A percentile compares a stretch with the other conserved stretches of the same genome.
Conservation (phyloP, 2,329 filamentous ascomycete species). For the Xylaria arbuscula region DNA sequence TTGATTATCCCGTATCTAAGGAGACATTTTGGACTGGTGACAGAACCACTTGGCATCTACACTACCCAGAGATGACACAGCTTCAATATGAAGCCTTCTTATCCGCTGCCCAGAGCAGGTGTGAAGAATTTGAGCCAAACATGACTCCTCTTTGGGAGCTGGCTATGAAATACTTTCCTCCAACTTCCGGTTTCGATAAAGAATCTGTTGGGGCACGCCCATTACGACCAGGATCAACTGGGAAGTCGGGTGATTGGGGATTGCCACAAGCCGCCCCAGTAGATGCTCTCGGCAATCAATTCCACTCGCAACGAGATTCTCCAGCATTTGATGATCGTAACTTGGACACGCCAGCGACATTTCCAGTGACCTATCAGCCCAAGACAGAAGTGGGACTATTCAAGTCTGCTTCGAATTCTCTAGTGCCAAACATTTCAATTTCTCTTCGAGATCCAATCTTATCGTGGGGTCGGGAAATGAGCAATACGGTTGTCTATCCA, state of each 20-base stretch:
- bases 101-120: slow-evolving; percentile 60
- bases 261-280: slow-evolving; percentile 42
- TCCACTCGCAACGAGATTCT: slow-evolving; percentile 52
- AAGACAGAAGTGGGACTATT: slow-evolving; percentile 71
- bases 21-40: slow-evolving; percentile 69
- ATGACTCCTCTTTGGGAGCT: slow-evolving; percentile 65
- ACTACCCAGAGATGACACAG: slow-evolving; percentile 73
- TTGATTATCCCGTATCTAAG: slow-evolving; percentile 68
- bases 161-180: slow-evolving; percentile 69
- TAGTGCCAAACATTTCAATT: slow-evolving; percentile 70
- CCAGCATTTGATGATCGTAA: slow-evolving; percentile 53
- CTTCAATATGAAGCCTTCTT: slow-evolving; percentile 67
- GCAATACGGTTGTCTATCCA: slow-evolving; percentile 75
- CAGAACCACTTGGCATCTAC: slow-evolving; percentile 66
- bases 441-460: slow-evolving; percentile 74
- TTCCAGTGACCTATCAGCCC: slow-evolving; percentile 48
- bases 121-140: slow-evolving; percentile 65
- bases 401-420: slow-evolving; percentile 72
- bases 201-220: slow-evolving; percentile 32
- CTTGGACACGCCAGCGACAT: slow-evolving; percentile 53
- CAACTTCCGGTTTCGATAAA: slow-evolving; percentile 49
- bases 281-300: slow-evolving; percentile 44
- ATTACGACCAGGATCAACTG: slow-evolving; percentile 39
- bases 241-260: slow-evolving; percentile 47
- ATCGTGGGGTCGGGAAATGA: slow-evolving; percentile 79